Base-by-base conservation (phyloP, 176 grass and related monocot species). In the Musa acuminata region DNA sequence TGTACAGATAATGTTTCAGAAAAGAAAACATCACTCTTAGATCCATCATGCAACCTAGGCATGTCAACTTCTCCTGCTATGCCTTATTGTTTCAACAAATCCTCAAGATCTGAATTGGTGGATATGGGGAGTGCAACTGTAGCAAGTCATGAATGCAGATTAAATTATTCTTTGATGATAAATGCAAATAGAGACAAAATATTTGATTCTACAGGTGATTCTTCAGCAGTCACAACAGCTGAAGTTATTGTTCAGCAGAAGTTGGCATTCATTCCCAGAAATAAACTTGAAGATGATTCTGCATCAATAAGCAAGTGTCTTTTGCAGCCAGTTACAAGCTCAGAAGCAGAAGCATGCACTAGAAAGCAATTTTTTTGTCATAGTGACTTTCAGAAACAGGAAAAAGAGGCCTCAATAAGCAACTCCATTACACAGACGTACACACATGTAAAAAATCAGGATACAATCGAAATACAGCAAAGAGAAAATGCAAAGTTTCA, bases 1-100 rank as follows among this genome's bases (percentile, higher is more conserved):
- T 79, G 68, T 78, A 60, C 29, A 23, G 72, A 81, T 78, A 79
- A 80, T 74, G 77, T 72, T 80, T 74, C 71, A 79, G 80, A 84
- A 69, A 84, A 82, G 59, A 79, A 58, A 48, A 17, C 3, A 12
- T 64, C 75, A 64, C 17, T 51, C 11, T 66, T 52, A 25, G 75
- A 77, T 51, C 19, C 49, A 68, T 57, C 64, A 27, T 69, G 67
- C 16, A 72, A 84, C 65, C 20, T 77, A 24, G 60, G 48, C 2
- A 60, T 52, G 60, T 77, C 75, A 65, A 19, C 19, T 52, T 8
- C 48, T 77, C 19, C 60, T 0, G 17, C 12, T 0, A 3, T 12
- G 12, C n/a, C n/a, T 52, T 52, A 11, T 77, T 51, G 8, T 58
- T 8, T 49, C 21, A 23, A 76, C 11, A 24, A 64, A 8, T 52